Evolutionary conservation across 805 yeast species (phyloP), one percentile per base, ranked within the genome.

Genomic region (Debaryomyces maramus): DNA sequence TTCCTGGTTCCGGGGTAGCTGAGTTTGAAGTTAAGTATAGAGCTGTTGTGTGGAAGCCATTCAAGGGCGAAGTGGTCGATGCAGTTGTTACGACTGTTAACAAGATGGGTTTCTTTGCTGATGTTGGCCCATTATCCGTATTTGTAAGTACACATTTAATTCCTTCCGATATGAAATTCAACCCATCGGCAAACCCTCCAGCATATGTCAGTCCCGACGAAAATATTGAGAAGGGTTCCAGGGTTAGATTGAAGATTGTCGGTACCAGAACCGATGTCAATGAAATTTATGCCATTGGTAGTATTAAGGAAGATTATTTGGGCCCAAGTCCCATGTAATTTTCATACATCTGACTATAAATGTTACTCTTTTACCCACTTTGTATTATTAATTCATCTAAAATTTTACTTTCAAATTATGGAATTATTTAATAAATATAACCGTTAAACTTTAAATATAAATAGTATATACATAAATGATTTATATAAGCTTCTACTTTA

Each of bases 181-280:
- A 90, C 52, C 96, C 98, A 6, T 85, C 95, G 15, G 90, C 96
- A 23, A 90, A 91, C 53, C 99, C 99, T 7, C 99, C 99, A n/a
- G 96, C 97, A 5, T 93, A 88, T 62, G 95, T 87, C 47, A 83
- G 91, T 46, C 93, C 91, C 16, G 99, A 93, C 53, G 98, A 91
- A 68, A 83, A 88, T 47, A 88, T 93, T 33, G 95, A 88, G 58
- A 91, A 91, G 63, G 97, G 97, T 28, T 83, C 96, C 39, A 81
- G 91, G 51, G 93, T 93, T 23, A 79, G 99, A 61, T 81, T 93
- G 52, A 93, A 93, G 71, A 88, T 93, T 33, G 97, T 91, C 39
- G 99, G 98, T 66, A 93, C 97, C 20, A 79, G 97, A 60, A 87
- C 97, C 10, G 98, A 95, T 67, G 99, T 93, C 10, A 93, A 95